Conservation (phyloP, 2,329 filamentous ascomycete species). For the Epichloe baconii region DNA sequence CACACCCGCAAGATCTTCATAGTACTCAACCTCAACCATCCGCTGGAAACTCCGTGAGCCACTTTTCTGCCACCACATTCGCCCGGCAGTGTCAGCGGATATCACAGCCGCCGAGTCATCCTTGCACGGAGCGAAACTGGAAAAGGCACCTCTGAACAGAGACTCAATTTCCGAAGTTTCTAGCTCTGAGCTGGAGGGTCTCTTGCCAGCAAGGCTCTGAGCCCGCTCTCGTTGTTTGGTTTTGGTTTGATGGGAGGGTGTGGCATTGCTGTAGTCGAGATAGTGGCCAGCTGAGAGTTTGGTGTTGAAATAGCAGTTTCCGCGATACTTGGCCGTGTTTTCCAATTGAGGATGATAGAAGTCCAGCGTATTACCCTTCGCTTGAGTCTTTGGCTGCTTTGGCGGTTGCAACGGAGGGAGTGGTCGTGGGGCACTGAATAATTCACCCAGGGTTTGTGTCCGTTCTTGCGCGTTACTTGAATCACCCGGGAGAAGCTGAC, state of each 20-base stretch:
- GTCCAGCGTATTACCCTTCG: slow-evolving; percentile 45
- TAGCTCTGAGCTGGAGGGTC: slow-evolving; percentile 40
- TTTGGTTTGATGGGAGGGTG: slow-evolving; percentile 38
- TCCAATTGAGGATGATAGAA: slow-evolving; percentile 41
- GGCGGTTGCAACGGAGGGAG: slow-evolving; percentile 56
- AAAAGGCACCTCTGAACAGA: slow-evolving; percentile 65
- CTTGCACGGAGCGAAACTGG: slow-evolving; percentile 63
- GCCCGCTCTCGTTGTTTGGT: slow-evolving; percentile 60
- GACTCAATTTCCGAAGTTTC: slow-evolving; percentile 58
- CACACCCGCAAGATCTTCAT: slow-evolving; percentile 26
- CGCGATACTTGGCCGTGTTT: slow-evolving; percentile 40
- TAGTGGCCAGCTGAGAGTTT: slow-evolving; percentile 54
- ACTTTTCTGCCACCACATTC: slow-evolving; percentile 64
- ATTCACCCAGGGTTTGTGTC: slow-evolving; percentile 54
- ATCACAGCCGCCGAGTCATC: slow-evolving; percentile 62
- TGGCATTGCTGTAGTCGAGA: slow-evolving; percentile 55
- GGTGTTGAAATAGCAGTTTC: slow-evolving; percentile 52
- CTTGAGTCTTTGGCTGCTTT: slow-evolving; percentile 56
- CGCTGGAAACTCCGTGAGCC: slow-evolving; percentile 54
- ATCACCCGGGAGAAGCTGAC: slow-evolving; percentile 37
- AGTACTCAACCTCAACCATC: slow-evolving; percentile 41
- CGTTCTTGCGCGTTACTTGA: slow-evolving; percentile 29
- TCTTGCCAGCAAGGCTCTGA: slow-evolving; percentile 49
- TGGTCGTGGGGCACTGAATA: slow-evolving; percentile 56
- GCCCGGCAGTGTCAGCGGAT: slow-evolving; percentile 51